Percentiles rank a stretch among this genome's conserved stretches.
These are phyloP conservation scores for Coemansia furcata DNA, from an alignment of 192 early-diverging fungal genomes.

Conservation along the genomic window DNA sequence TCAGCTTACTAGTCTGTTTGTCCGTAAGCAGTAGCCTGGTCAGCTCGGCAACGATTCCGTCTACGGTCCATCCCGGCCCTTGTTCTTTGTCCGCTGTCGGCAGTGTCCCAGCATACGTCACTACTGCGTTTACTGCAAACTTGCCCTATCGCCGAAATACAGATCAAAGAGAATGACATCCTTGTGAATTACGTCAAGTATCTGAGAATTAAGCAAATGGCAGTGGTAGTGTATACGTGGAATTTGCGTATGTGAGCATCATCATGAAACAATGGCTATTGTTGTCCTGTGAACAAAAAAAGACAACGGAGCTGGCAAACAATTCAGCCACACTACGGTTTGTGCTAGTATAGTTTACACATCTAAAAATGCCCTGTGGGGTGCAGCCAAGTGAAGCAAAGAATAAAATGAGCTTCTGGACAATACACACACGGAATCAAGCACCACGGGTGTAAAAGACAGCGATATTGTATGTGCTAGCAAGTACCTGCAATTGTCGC, in stretches of 20 bases:
- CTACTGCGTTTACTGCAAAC: constrained; percentile 49
- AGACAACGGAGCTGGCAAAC: background rate
- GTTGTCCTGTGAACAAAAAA: background rate
- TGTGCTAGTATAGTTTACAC: background rate
- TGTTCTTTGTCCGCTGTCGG: constrained; percentile 6
- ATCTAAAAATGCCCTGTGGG: background rate
- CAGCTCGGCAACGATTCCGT: constrained; percentile 40
- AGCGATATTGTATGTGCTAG: background rate
- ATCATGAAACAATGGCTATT: background rate
- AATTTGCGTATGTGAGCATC: background rate
- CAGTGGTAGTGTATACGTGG: background rate
- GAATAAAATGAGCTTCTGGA: background rate
- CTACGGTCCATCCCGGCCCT: constrained; percentile 28
- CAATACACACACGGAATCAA: background rate
- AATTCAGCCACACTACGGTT: background rate
- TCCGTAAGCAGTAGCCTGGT: constrained; percentile 46
- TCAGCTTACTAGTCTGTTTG: constrained; percentile 41
- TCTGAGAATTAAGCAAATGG: background rate
- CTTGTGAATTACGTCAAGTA: background rate
- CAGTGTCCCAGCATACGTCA: constrained; percentile 30
- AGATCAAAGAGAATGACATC: too few species aligned
- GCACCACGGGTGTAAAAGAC: background rate
- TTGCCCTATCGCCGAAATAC: constrained; percentile 30
- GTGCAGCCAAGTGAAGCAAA: background rate
- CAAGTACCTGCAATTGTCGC: background rate